A percentile compares a stretch with the other conserved stretches of the same genome.
Evolutionary conservation across 2,329 filamentous ascomycete genomes (phyloP).

Genomic region (Aspergillus sp.): DNA sequence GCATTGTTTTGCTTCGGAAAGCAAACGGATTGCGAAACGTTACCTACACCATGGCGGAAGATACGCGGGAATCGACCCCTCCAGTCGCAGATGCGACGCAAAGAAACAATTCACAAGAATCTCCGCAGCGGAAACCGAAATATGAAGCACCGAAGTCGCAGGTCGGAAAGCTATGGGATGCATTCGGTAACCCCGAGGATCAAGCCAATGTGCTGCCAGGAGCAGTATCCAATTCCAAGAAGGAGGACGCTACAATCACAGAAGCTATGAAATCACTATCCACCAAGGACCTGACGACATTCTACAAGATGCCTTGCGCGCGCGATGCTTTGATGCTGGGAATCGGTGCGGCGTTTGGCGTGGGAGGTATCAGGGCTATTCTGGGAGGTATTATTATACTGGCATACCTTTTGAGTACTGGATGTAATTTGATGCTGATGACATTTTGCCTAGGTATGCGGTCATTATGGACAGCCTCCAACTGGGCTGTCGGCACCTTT

Average conservation of each 20-base stretch:
- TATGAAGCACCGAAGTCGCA: slow-evolving; percentile 40
- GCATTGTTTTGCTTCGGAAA: background rate
- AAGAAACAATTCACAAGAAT: slow-evolving; percentile 10
- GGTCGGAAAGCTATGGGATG: slow-evolving; percentile 43
- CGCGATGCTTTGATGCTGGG: slow-evolving; percentile 75
- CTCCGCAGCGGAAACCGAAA: slow-evolving; percentile 27
- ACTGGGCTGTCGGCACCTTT: slow-evolving; percentile 80
- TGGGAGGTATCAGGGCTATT: slow-evolving; percentile 68
- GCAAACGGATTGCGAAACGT: slow-evolving; percentile 2
- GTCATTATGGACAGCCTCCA: slow-evolving; percentile 61
- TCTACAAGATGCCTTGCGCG: slow-evolving; percentile 76
- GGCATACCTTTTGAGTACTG: background rate
- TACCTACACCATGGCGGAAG: slow-evolving; percentile 31
- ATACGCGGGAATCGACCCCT: slow-evolving; percentile 25
- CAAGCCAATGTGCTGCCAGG: slow-evolving; percentile 51
- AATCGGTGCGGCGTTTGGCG: slow-evolving; percentile 69
- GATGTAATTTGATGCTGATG: slow-evolving; percentile 2
- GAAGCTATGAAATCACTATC: slow-evolving; percentile 40
- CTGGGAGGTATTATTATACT: slow-evolving; percentile 55
- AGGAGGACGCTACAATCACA: slow-evolving; percentile 39
- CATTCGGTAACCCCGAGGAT: slow-evolving; percentile 42
- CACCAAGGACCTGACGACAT: slow-evolving; percentile 50
- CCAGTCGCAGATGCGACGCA: slow-evolving; percentile 7
- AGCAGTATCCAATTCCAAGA: slow-evolving; percentile 39
- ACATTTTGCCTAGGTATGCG: slow-evolving; percentile 35